phyloP scores from a whole-genome alignment of 2,329 filamentous ascomycete genomes.

The Aureobasidium mangrovei region DNA sequence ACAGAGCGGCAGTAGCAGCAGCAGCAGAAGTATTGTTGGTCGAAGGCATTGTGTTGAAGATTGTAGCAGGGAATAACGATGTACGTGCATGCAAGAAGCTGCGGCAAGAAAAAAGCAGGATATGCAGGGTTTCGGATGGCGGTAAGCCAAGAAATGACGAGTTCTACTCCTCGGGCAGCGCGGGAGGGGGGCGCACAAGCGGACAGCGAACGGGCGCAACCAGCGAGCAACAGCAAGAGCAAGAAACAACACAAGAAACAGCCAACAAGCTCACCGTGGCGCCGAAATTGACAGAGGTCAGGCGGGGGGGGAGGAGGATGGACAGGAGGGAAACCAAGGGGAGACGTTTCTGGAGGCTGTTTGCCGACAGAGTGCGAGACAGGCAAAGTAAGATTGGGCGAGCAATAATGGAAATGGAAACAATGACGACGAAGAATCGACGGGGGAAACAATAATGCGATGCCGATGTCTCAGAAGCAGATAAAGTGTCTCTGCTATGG shows the following conservation, averaged over 20 bases:
- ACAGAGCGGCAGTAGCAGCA: constrained; percentile 14
- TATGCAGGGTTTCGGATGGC: constrained; percentile 14
- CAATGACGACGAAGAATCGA: not conserved
- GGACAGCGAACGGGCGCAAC: not conserved
- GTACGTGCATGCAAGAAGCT: constrained; percentile 9
- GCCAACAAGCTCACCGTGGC: too few relatives aligned
- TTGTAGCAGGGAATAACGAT: constrained; percentile 9
- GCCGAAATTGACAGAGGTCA: not conserved
- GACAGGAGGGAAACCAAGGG: too few relatives aligned
- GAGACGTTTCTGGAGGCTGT: too few relatives aligned
- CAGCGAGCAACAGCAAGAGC: constrained; percentile 1
- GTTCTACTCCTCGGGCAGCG: not conserved
- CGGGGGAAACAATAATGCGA: constrained; percentile 8
- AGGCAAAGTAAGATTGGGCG: constrained; percentile 9
- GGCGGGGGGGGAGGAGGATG: not conserved
- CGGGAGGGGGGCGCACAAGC: constrained; percentile 2
- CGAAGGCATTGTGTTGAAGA: constrained; percentile 14
- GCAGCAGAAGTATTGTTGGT: constrained; percentile 17
- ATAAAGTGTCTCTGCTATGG: constrained; percentile 12
- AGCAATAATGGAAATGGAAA: not conserved
- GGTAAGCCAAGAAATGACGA: constrained; percentile 13
- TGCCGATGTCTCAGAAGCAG: constrained; percentile 11
- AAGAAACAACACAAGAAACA: not conserved
- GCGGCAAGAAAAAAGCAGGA: constrained; percentile 12
- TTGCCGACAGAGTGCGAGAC: constrained; percentile 8